Percentiles rank a stretch among this genome's conserved stretches.
These are phyloP conservation scores for Neurospora discreta DNA, from an alignment of 495 filamentous ascomycete genomes.

Conservation along the genomic window DNA sequence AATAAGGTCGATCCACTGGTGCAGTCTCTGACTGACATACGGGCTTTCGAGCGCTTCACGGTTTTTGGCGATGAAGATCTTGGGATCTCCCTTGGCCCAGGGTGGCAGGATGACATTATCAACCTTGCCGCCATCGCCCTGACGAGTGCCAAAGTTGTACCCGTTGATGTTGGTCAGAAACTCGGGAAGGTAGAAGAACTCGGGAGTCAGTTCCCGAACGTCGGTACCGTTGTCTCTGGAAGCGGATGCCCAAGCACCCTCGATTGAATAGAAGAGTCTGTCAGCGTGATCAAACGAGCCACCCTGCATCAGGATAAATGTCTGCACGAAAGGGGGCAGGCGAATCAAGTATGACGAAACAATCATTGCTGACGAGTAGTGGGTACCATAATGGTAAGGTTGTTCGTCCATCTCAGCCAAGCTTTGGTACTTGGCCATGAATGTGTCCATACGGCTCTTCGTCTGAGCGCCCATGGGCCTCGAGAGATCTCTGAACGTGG, in stretches of 20 bases:
- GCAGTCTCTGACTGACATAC: constrained; percentile 80
- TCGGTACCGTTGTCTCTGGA: constrained; percentile 86
- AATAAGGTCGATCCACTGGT: constrained; percentile 92
- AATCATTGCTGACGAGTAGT: constrained; percentile 99
- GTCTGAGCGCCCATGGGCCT: constrained; percentile 98
- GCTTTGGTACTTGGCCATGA: constrained; percentile 70
- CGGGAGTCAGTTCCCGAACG: constrained; percentile 85
- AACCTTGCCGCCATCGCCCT: constrained; percentile 66
- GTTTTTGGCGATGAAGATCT: constrained; percentile 90
- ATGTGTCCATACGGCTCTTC: constrained; percentile 57
- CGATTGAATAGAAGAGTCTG: constrained; percentile 86
- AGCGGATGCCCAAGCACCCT: constrained; percentile 82
- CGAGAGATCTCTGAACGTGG: constrained; percentile 78
- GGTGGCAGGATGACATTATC: constrained; percentile 79
- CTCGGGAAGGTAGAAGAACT: constrained; percentile 94
- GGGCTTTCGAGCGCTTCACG: constrained; percentile 90
- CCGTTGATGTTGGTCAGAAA: constrained; percentile 85
- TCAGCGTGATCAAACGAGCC: constrained; percentile 96
- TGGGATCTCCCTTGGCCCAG: constrained; percentile 95
- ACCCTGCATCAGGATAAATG: constrained; percentile 92
- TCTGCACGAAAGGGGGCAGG: constrained; percentile 90
- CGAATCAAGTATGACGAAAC: constrained; percentile 93
- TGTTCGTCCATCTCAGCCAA: constrained; percentile 87
- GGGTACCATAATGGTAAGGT: constrained; percentile 94
- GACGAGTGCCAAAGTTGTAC: constrained; percentile 83